Evolutionary conservation across 2,329 filamentous ascomycete genomes (phyloP).

Genomic region (Xylariaceae sp.): DNA sequence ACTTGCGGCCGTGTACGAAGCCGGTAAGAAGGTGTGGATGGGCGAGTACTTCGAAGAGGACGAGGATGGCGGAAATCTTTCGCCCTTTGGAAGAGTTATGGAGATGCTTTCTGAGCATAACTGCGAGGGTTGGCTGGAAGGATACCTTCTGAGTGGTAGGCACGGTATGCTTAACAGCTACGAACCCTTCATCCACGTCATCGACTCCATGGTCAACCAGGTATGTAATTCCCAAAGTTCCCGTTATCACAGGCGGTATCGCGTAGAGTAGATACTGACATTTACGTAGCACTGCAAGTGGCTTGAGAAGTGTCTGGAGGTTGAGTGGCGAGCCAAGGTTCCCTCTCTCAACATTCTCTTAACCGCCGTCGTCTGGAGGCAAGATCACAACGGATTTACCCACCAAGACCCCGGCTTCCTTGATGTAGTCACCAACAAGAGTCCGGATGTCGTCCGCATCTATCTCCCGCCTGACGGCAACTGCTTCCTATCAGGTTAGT

Average conservation of each 20-base stretch:
- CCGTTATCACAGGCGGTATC: background rate
- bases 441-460: conserved; percentile 76
- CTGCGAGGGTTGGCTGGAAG: conserved; percentile 79
- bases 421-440: conserved; percentile 79
- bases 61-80: conserved; percentile 72
- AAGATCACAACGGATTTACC: conserved; percentile 84
- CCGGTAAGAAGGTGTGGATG: conserved; percentile 79
- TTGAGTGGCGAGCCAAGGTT: conserved; percentile 74
- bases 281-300: conserved; percentile 72
- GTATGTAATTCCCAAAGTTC: conserved; percentile 31
- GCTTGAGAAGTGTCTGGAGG: conserved; percentile 80
- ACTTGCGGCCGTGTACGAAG: conserved; percentile 70
- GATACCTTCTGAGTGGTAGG: conserved; percentile 73
- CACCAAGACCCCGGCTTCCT: conserved; percentile 82
- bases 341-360: conserved; percentile 79
- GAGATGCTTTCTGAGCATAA: conserved; percentile 85
- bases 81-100: conserved; percentile 72
- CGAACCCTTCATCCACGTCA: conserved; percentile 81
- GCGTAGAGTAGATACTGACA: conserved; percentile 21
- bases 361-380: conserved; percentile 78
- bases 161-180: conserved; percentile 80
- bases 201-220: conserved; percentile 84
- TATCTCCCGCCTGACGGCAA: conserved; percentile 82
- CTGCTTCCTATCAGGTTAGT: conserved; percentile 63
- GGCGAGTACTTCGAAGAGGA: conserved; percentile 79